A percentile compares a stretch with the other conserved stretches of the same genome.
Evolutionary conservation across 1,284 basidiomycete species (phyloP).

Genomic region (Coniferiporia weirii): DNA sequence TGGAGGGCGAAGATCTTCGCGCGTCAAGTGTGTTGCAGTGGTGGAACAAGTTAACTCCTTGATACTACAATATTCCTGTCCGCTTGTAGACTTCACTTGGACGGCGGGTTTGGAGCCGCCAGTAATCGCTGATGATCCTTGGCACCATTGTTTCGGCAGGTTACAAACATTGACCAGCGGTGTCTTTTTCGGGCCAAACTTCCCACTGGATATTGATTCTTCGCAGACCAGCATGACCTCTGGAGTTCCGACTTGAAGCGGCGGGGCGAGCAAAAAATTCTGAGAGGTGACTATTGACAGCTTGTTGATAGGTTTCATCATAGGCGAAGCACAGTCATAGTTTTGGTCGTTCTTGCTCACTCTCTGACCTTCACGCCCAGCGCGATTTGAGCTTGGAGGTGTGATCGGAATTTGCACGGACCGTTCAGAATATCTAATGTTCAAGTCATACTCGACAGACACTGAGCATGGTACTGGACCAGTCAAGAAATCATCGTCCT

Average conservation of each 20-base stretch:
- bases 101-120: background rate
- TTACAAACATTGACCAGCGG: background rate
- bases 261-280: background rate
- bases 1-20: background rate
- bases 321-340: background rate
- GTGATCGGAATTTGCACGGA: background rate
- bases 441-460: background rate
- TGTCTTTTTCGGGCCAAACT: background rate
- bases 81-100: background rate
- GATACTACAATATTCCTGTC: background rate
- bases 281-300: background rate
- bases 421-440: background rate
- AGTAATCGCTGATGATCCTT: background rate
- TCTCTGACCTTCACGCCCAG: background rate
- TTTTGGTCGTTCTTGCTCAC: background rate
- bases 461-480: background rate
- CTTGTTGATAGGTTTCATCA: background rate
- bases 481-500: background rate
- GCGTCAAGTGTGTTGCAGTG: background rate
- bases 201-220: background rate
- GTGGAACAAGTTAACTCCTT: background rate
- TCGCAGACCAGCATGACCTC: background rate
- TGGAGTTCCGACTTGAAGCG: background rate
- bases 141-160: background rate
- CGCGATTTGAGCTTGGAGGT: background rate